A percentile compares a stretch with the other conserved stretches of the same genome.
phyloP scores from a whole-genome alignment of 192 early-diverging fungal species.

The Funneliformis mosseae region DNA sequence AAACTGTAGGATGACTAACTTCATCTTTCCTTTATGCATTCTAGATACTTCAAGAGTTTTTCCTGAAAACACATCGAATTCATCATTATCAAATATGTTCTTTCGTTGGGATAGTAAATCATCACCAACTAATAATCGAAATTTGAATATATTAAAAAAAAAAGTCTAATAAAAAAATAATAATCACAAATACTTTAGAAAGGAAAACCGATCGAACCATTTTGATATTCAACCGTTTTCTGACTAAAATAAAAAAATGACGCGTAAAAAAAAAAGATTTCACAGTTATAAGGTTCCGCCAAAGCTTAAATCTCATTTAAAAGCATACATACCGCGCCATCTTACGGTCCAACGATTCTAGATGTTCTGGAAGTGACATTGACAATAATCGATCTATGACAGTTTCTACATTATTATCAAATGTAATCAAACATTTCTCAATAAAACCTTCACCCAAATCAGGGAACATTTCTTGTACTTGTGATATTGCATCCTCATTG shows the following conservation, averaged over 20 bases:
- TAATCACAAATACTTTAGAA: neutral
- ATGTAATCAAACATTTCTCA: slow-evolving; percentile 76
- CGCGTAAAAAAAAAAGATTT: too few species aligned
- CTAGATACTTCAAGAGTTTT: slow-evolving; percentile 46
- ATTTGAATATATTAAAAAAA: neutral
- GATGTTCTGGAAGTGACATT: slow-evolving; percentile 66
- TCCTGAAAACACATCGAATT: slow-evolving; percentile 86
- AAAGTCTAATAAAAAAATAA: too few species aligned
- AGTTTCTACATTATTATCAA: slow-evolving; percentile 66
- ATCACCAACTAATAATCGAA: slow-evolving; percentile 28
- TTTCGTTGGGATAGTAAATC: slow-evolving; percentile 59
- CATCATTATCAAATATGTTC: slow-evolving; percentile 93
- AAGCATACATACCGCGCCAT: slow-evolving; percentile 43
- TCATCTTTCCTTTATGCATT: slow-evolving; percentile 6
- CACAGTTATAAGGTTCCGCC: too few species aligned
- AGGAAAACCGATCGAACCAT: neutral
- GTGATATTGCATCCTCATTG: slow-evolving; percentile 42
- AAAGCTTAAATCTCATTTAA: neutral
- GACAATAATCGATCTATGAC: slow-evolving; percentile 83
- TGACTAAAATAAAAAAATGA: neutral
- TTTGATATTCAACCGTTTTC: neutral
- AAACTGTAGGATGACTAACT: neutral
- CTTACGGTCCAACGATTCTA: slow-evolving; percentile 68
- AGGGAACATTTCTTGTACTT: slow-evolving; percentile 86
- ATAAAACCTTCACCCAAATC: slow-evolving; percentile 91